Conservation (phyloP, 2,329 filamentous ascomycete species). For the Pseudogymnoascus sp. region DNA sequence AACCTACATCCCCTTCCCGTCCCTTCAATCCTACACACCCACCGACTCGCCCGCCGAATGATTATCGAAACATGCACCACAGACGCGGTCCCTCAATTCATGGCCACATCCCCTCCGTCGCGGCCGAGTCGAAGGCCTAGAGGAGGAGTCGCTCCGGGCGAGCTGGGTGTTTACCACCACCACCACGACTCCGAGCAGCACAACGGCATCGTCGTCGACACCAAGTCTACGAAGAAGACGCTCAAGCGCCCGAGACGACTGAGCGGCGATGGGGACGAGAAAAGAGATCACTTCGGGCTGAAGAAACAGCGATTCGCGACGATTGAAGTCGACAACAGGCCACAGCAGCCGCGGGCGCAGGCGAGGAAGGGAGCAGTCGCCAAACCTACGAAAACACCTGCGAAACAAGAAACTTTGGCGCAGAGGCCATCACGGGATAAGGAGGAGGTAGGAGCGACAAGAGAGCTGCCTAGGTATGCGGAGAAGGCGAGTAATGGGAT, state of each 20-base stretch:
- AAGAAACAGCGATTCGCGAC: neutral
- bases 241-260: neutral
- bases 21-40: neutral
- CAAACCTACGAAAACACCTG: neutral
- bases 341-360: neutral
- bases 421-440: constrained; percentile 13
- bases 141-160: neutral
- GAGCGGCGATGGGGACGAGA: neutral
- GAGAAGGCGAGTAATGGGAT: constrained; percentile 54
- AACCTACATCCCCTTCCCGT: neutral
- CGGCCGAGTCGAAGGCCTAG: constrained; percentile 5
- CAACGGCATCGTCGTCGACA: neutral
- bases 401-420: constrained; percentile 21
- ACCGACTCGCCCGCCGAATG: neutral
- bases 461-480: constrained; percentile 36
- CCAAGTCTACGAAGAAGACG: neutral
- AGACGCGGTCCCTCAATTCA: neutral
- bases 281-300: neutral
- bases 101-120: neutral
- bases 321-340: neutral
- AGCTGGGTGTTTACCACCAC: neutral
- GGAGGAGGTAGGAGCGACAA: neutral
- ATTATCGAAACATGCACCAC: constrained; percentile 7
- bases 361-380: neutral
- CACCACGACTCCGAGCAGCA: neutral